Percentiles rank a stretch among this genome's conserved stretches.
Conservation (phyloP, 495 filamentous ascomycete species). For the Xylaria acuta region DNA sequence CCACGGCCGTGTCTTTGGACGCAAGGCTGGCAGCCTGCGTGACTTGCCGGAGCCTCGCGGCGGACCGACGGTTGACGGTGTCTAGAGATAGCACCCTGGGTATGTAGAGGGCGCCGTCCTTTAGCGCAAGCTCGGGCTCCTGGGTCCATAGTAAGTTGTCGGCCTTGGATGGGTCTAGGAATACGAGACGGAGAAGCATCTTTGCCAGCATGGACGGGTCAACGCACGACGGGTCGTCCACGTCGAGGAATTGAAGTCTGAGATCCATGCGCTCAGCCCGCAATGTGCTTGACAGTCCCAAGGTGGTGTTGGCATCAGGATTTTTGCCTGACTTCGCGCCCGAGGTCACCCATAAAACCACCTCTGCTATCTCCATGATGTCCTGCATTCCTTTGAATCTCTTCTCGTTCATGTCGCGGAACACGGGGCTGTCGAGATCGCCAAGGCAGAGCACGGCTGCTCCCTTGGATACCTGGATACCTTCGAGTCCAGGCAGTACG, state of each 20-base stretch:
- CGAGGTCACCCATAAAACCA: conserved; percentile 29
- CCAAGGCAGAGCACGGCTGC: neutral
- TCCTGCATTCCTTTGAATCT: conserved; percentile 1
- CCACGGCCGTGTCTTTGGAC: neutral
- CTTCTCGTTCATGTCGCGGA: conserved; percentile 1
- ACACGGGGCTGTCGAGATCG: neutral
- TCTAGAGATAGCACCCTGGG: neutral
- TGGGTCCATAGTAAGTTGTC: conserved; percentile 4
- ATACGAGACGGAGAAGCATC: neutral
- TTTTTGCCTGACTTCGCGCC: neutral
- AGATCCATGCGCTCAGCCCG: neutral
- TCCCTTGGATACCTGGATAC: neutral
- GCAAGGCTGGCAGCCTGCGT: neutral
- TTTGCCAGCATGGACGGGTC: neutral
- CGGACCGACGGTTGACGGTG: neutral
- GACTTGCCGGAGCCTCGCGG: neutral
- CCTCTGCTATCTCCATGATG: neutral
- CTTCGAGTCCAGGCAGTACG: neutral
- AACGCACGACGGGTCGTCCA: neutral
- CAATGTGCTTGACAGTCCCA: neutral
- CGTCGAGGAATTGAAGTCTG: conserved; percentile 17
- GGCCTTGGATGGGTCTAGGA: neutral
- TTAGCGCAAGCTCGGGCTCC: neutral
- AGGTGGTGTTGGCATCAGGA: neutral
- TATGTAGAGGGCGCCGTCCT: neutral